A percentile compares a stretch with the other conserved stretches of the same genome.
Conservation (phyloP, 345 rosid species). For the Lepidium didymum region DNA sequence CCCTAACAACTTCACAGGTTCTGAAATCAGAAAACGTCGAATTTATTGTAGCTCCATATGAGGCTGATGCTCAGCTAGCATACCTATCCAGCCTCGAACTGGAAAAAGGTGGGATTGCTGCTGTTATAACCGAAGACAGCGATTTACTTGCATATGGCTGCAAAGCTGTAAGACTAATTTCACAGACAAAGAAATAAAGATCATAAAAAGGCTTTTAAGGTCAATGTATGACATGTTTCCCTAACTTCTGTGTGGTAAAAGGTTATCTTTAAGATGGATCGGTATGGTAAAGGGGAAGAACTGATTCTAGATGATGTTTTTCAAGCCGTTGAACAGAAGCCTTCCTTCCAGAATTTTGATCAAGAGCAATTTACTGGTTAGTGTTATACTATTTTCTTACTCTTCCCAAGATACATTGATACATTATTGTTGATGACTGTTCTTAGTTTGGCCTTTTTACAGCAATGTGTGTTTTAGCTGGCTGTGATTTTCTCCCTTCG, state of each 20-base stretch:
- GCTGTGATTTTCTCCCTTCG: conserved; percentile 91
- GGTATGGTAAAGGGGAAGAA: conserved; percentile 78
- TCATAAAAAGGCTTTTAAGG: not conserved
- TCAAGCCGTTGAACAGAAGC: conserved; percentile 38
- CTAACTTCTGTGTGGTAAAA: conserved; percentile 29
- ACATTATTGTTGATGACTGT: not conserved
- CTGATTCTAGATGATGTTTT: conserved; percentile 54
- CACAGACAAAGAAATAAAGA: not conserved
- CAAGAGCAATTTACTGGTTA: conserved; percentile 60
- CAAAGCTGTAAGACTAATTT: conserved; percentile 67
- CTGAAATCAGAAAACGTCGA: conserved; percentile 68
- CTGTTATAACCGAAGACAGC: conserved; percentile 88
- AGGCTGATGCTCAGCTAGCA: conserved; percentile 96
- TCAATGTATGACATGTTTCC: conserved; percentile 18
- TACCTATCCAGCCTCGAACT: conserved; percentile 56
- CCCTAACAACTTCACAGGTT: conserved; percentile 40
- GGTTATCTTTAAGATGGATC: conserved; percentile 86
- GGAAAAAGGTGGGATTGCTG: conserved; percentile 66
- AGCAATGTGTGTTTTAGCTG: conserved; percentile 95
- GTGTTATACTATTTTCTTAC: not conserved
- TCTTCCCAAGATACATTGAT: not conserved
- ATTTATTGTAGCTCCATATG: conserved; percentile 90
- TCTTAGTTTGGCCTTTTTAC: conserved; percentile 16
- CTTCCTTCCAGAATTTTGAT: conserved; percentile 56
- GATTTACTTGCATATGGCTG: conserved; percentile 86